A percentile compares a stretch with the other conserved stretches of the same genome.
Conservation (phyloP, 2,329 filamentous ascomycete genomes). For the Fusarium duplospermum region DNA sequence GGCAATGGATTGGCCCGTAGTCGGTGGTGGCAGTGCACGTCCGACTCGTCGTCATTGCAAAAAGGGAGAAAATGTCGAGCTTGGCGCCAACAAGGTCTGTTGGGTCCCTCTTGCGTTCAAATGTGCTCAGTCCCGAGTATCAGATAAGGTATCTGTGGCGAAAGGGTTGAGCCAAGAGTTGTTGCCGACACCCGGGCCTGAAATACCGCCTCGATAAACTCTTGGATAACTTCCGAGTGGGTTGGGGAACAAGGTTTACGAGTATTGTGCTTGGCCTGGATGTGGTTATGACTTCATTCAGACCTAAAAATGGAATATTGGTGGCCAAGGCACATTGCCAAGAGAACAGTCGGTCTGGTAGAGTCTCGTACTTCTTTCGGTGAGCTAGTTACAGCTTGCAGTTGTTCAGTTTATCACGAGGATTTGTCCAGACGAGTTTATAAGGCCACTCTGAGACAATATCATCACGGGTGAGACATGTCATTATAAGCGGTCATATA, state of each 20-base stretch:
- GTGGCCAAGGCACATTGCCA: neutral
- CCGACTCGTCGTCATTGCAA: conserved; percentile 26
- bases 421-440: neutral
- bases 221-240: neutral
- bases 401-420: neutral
- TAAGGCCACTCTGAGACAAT: neutral
- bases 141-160: neutral
- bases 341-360: neutral
- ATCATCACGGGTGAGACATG: neutral
- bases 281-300: neutral
- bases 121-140: neutral
- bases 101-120: neutral
- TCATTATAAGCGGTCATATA: neutral
- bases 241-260: neutral
- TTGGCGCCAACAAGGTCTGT: neutral
- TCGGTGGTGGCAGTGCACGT: conserved; percentile 38
- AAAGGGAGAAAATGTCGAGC: neutral
- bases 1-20: conserved; percentile 31
- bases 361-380: neutral
- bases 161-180: neutral
- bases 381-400: neutral
- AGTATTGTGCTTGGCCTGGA: neutral
- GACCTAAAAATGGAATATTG: neutral
- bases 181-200: neutral
- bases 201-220: neutral